Evolutionary conservation across 345 rosid species (phyloP).

Genomic region (Pugionium dolabratum): DNA sequence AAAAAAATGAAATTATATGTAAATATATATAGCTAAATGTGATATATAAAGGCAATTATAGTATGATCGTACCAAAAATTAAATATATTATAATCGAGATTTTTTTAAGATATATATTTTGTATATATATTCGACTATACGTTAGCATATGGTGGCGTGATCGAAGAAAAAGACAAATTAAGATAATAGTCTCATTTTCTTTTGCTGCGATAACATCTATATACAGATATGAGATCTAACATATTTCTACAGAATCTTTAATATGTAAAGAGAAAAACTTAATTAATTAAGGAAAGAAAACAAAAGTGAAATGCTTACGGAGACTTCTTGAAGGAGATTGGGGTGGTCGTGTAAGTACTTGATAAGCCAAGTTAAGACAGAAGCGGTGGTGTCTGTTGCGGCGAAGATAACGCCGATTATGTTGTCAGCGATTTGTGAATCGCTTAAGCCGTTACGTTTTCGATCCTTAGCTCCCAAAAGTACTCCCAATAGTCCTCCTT

Average conservation of each 20-base stretch:
- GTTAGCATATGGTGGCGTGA: too few species aligned
- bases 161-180: too few species aligned
- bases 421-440: slow-evolving; percentile 87
- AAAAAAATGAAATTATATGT: background rate
- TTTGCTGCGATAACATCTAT: background rate
- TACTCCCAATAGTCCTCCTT: slow-evolving; percentile 67
- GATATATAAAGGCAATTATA: background rate
- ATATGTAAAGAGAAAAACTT: slow-evolving; percentile 1
- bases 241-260: background rate
- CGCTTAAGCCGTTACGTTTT: slow-evolving; percentile 52
- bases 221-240: background rate
- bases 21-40: background rate
- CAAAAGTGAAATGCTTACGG: slow-evolving; percentile 43
- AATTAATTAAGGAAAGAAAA: background rate
- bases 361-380: slow-evolving; percentile 79
- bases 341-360: slow-evolving; percentile 78
- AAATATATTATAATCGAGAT: too few species aligned
- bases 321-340: slow-evolving; percentile 58
- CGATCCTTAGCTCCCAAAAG: slow-evolving; percentile 54
- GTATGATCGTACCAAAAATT: too few species aligned
- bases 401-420: slow-evolving; percentile 92
- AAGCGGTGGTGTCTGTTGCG: slow-evolving; percentile 95
- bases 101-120: too few species aligned
- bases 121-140: too few species aligned
- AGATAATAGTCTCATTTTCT: too few species aligned